Conservation (phyloP, 768 basidiomycete genomes). For the Lactarius sp. region DNA sequence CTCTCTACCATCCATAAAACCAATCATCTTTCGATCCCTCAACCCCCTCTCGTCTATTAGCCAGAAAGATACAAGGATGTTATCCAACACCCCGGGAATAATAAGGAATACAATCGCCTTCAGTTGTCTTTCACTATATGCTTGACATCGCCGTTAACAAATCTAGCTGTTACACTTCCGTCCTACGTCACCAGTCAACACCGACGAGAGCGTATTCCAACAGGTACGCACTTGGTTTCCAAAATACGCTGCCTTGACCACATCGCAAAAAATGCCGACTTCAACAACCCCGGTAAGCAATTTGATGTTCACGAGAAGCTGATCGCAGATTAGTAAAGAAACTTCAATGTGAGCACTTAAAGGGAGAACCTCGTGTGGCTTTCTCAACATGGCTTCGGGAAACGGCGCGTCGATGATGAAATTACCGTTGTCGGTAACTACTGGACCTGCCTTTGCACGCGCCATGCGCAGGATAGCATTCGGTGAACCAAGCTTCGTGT, state of each 20-base stretch:
- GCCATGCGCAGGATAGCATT: constrained; percentile 89
- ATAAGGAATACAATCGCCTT: constrained; percentile 6
- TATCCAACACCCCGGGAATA: not conserved
- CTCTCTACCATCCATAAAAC: not conserved
- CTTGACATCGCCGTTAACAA: constrained; percentile 6
- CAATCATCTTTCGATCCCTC: not conserved
- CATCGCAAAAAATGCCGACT: constrained; percentile 92
- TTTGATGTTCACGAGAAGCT: constrained; percentile 82
- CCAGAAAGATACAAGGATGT: constrained; percentile 1
- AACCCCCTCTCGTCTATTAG: not conserved
- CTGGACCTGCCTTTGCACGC: constrained; percentile 87
- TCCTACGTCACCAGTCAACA: constrained; percentile 12
- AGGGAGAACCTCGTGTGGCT: constrained; percentile 46
- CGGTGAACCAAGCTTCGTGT: constrained; percentile 51
- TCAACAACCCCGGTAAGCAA: constrained; percentile 98
- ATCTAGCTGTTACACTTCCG: constrained; percentile 14
- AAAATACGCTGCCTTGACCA: constrained; percentile 96
- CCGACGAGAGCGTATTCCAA: not conserved
- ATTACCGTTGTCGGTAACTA: constrained; percentile 96
- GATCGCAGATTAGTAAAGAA: constrained; percentile 10
- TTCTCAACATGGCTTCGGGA: constrained; percentile 52
- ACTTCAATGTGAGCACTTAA: constrained; percentile 36
- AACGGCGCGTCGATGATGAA: constrained; percentile 98
- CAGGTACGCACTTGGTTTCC: constrained; percentile 63
- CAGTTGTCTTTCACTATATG: constrained; percentile 11